These are phyloP conservation scores for Pythium pyrilobum DNA, from an alignment of 352 stramenopile species.

Conservation along the genomic window DNA sequence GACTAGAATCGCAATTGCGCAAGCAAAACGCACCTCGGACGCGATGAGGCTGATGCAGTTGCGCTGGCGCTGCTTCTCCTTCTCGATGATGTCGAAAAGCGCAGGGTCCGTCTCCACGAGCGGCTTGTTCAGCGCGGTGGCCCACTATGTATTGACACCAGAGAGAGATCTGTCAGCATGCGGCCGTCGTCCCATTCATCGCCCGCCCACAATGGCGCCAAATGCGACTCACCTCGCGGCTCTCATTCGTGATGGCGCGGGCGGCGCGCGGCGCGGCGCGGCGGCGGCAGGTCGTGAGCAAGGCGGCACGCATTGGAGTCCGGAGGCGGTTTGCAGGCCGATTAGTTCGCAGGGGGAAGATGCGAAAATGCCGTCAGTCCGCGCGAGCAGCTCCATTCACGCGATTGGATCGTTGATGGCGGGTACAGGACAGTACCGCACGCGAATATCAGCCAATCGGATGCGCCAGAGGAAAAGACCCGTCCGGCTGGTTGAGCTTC, in stretches of 20 bases:
- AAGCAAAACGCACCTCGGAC: slow-evolving; percentile 79
- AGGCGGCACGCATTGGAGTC: slow-evolving; percentile 16
- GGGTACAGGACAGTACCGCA: no score
- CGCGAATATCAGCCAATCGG: no score
- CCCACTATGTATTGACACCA: slow-evolving; percentile 36
- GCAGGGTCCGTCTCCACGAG: slow-evolving; percentile 89
- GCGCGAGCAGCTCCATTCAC: no score
- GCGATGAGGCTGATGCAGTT: slow-evolving; percentile 98
- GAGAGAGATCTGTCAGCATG: no score
- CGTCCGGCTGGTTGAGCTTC: no score
- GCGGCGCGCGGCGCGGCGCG: neutral
- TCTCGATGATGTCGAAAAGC: slow-evolving; percentile 95
- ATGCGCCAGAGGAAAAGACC: no score
- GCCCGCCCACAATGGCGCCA: neutral
- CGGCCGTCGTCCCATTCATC: neutral
- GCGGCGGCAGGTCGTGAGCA: slow-evolving; percentile 17
- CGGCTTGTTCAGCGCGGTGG: slow-evolving; percentile 82
- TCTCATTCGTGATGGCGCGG: slow-evolving; percentile 50
- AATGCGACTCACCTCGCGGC: slow-evolving; percentile 28
- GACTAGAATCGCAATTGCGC: neutral
- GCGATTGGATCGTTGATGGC: no score
- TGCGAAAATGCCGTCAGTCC: neutral
- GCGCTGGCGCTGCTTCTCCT: slow-evolving; percentile 97
- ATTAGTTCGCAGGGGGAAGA: neutral
- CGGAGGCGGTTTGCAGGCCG: neutral